These are phyloP conservation scores for Neodidymelliopsis sp. DNA, from an alignment of 2,329 filamentous ascomycete species.

Conservation along the genomic window DNA sequence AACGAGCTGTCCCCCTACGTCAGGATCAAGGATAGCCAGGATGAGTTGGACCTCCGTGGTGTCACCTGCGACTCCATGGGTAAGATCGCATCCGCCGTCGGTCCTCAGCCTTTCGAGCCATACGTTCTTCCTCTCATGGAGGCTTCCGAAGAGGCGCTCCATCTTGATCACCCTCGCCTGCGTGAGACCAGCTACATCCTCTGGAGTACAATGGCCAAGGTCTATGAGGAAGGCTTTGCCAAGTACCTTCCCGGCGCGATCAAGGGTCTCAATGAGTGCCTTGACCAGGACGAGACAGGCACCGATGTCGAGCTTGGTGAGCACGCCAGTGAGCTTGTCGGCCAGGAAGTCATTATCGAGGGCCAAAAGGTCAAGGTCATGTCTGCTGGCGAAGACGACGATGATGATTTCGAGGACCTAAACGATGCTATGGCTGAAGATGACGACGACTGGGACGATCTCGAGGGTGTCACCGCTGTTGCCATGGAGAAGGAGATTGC, in stretches of 20 bases:
- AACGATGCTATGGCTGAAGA: constrained; percentile 69
- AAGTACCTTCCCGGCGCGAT: constrained; percentile 81
- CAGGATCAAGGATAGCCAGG: constrained; percentile 84
- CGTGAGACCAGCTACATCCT: constrained; percentile 97
- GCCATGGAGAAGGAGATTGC: constrained; percentile 98
- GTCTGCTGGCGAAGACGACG: constrained; percentile 64
- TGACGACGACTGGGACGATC: constrained; percentile 83
- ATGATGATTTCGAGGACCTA: constrained; percentile 66
- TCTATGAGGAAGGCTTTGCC: constrained; percentile 85
- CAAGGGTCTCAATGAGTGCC: constrained; percentile 80
- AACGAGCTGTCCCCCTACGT: constrained; percentile 84
- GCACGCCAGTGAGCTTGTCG: constrained; percentile 75
- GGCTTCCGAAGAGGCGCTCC: constrained; percentile 87
- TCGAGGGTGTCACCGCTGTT: constrained; percentile 84
- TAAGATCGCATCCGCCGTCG: constrained; percentile 89
- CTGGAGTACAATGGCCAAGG: constrained; percentile 93
- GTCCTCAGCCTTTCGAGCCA: constrained; percentile 83
- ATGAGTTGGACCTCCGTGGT: constrained; percentile 87
- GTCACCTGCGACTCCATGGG: constrained; percentile 93
- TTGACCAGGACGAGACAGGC: constrained; percentile 88
- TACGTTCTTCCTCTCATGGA: constrained; percentile 92
- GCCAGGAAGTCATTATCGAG: constrained; percentile 77
- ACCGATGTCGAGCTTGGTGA: constrained; percentile 78
- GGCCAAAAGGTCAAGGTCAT: constrained; percentile 88
- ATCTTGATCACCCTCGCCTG: constrained; percentile 86